A percentile compares a stretch with the other conserved stretches of the same genome.
These are phyloP conservation scores for Peniophora sp. DNA, from an alignment of 1,284 basidiomycete species.

Conservation along the genomic window DNA sequence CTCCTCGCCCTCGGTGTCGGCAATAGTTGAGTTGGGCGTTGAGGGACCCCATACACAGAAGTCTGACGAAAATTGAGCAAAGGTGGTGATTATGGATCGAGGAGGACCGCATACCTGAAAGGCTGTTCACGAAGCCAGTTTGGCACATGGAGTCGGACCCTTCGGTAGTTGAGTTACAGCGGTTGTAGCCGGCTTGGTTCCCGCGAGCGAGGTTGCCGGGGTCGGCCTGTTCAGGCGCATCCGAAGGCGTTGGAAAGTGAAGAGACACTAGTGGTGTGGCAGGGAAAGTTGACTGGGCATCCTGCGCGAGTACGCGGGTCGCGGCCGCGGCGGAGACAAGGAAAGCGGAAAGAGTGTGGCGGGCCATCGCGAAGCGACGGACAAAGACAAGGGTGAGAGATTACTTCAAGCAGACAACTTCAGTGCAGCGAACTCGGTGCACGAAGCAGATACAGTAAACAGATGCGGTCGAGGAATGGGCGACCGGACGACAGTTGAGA, in stretches of 20 bases:
- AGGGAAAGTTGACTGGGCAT: slow-evolving; percentile 29
- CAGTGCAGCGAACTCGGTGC: neutral
- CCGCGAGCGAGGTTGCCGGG: slow-evolving; percentile 44
- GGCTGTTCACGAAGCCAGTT: slow-evolving; percentile 45
- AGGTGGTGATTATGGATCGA: slow-evolving; percentile 7
- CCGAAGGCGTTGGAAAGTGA: slow-evolving; percentile 39
- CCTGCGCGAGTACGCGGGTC: slow-evolving; percentile 27
- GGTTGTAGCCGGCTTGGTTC: slow-evolving; percentile 55
- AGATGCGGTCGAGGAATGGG: neutral
- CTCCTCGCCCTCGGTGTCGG: slow-evolving; percentile 57
- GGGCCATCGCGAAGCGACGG: slow-evolving; percentile 23
- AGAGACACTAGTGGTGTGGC: slow-evolving; percentile 45
- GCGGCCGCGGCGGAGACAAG: slow-evolving; percentile 23
- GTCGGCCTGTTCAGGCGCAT: slow-evolving; percentile 53
- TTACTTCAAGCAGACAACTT: neutral
- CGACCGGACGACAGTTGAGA: neutral
- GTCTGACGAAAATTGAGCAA: slow-evolving; percentile 25
- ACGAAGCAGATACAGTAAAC: neutral
- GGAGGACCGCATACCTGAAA: slow-evolving; percentile 34
- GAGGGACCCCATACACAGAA: slow-evolving; percentile 60
- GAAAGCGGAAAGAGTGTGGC: slow-evolving; percentile 36
- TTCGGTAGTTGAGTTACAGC: slow-evolving; percentile 64
- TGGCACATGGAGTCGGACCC: slow-evolving; percentile 54
- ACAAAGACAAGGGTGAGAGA: neutral
- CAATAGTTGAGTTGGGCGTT: slow-evolving; percentile 40